Conservation (phyloP, 148 eudicot species). For the Polygonum maritimum region DNA sequence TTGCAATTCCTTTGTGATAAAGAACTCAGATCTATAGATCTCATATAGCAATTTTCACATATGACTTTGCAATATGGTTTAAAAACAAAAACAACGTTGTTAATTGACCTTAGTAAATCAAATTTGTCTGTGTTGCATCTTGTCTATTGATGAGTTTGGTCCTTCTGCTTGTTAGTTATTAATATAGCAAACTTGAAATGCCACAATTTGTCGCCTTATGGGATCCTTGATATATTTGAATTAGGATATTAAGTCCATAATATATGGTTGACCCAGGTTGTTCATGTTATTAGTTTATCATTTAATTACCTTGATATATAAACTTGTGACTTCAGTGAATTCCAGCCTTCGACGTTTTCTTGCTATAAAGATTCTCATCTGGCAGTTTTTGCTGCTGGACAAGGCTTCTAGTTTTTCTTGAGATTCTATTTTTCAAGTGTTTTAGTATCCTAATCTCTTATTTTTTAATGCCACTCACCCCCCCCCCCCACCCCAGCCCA, state of each 20-base stretch:
- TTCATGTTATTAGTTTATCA: background rate
- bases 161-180: background rate
- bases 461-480: background rate
- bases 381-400: background rate
- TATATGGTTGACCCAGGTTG: background rate
- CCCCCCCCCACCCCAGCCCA: background rate
- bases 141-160: background rate
- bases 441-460: background rate
- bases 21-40: background rate
- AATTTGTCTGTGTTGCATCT: background rate
- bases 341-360: background rate
- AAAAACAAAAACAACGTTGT: background rate
- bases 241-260: background rate
- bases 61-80: background rate
- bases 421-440: background rate
- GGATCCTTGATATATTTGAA: background rate
- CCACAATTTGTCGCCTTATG: background rate
- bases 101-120: background rate
- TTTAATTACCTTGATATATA: background rate
- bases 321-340: background rate
- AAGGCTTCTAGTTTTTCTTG: background rate
- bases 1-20: background rate
- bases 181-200: background rate
- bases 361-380: background rate
- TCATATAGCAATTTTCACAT: background rate